Percentiles rank a stretch among this genome's conserved stretches.
Evolutionary conservation across 2,329 filamentous ascomycete species (phyloP).

Genomic region (Paraphaeosphaeria sporulosa): DNA sequence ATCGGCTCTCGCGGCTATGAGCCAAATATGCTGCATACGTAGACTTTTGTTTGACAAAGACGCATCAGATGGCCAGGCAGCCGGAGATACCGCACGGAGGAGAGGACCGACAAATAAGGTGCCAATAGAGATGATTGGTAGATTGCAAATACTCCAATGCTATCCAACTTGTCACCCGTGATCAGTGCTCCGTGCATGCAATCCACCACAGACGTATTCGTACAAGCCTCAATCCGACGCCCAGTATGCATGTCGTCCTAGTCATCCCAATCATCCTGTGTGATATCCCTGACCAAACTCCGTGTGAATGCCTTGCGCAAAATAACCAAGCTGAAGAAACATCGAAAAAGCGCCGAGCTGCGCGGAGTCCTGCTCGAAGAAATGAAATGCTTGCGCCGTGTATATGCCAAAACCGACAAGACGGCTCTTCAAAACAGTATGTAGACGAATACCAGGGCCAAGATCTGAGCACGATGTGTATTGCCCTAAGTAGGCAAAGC

Average conservation of each 20-base stretch:
- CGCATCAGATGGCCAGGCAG: slow-evolving; percentile 9
- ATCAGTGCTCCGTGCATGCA: slow-evolving; percentile 29
- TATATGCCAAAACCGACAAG: slow-evolving; percentile 4
- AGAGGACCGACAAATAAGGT: slow-evolving; percentile 9
- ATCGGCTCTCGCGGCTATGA: slow-evolving; percentile 2
- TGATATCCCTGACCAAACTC: slow-evolving; percentile 32
- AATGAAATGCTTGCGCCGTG: slow-evolving; percentile 20
- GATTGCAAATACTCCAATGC: slow-evolving; percentile 19
- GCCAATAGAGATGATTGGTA: background rate
- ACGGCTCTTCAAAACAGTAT: background rate
- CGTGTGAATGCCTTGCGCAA: slow-evolving; percentile 31
- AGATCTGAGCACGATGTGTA: too few relatives aligned
- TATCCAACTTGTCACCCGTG: slow-evolving; percentile 26
- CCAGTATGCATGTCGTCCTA: slow-evolving; percentile 23
- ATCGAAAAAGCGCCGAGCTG: slow-evolving; percentile 17
- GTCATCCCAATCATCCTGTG: slow-evolving; percentile 21
- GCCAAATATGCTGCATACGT: background rate
- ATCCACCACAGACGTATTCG: slow-evolving; percentile 30
- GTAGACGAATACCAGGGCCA: background rate
- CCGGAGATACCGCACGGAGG: slow-evolving; percentile 5
- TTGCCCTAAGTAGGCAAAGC: too few relatives aligned
- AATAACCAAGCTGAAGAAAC: slow-evolving; percentile 12
- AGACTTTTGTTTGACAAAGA: background rate
- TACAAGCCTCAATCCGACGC: slow-evolving; percentile 27
- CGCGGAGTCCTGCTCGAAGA: slow-evolving; percentile 35